phyloP scores from a whole-genome alignment of 768 basidiomycete genomes.

The Clavaria fumosa region DNA sequence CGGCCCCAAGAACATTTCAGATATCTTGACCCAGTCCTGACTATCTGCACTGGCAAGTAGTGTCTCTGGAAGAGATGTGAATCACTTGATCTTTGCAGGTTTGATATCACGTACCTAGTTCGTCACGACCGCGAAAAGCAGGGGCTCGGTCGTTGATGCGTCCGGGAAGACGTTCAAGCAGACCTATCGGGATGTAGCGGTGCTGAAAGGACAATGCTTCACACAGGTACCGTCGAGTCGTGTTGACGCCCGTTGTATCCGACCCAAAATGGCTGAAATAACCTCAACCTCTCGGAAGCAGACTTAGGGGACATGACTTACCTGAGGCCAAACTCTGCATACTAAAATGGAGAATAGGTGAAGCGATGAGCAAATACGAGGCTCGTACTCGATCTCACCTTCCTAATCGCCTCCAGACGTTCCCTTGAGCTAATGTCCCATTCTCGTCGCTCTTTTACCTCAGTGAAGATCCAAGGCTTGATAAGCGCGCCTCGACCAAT shows the following conservation, averaged over 20 bases:
- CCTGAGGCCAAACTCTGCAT: conserved; percentile 75
- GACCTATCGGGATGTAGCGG: conserved; percentile 87
- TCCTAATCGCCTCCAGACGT: conserved; percentile 61
- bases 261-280: conserved; percentile 60
- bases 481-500: conserved; percentile 88
- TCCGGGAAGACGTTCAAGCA: conserved; percentile 69
- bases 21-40: conserved; percentile 83
- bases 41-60: conserved; percentile 67
- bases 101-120: conserved; percentile 46
- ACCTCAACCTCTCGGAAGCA: not conserved
- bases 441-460: conserved; percentile 81
- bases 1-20: conserved; percentile 89
- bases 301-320: conserved; percentile 20
- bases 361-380: not conserved
- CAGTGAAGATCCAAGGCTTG: conserved; percentile 94
- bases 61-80: conserved; percentile 38
- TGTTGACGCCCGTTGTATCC: conserved; percentile 81
- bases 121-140: conserved; percentile 73
- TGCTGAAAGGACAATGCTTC: conserved; percentile 94
- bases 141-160: conserved; percentile 86
- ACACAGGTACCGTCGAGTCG: conserved; percentile 83
- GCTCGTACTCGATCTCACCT: conserved; percentile 28
- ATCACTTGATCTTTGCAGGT: not conserved
- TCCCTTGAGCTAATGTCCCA: conserved; percentile 89
- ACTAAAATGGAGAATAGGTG: conserved; percentile 27